Conservation (phyloP, 208 protist species). For the Tritrichomonas foetus region DNA sequence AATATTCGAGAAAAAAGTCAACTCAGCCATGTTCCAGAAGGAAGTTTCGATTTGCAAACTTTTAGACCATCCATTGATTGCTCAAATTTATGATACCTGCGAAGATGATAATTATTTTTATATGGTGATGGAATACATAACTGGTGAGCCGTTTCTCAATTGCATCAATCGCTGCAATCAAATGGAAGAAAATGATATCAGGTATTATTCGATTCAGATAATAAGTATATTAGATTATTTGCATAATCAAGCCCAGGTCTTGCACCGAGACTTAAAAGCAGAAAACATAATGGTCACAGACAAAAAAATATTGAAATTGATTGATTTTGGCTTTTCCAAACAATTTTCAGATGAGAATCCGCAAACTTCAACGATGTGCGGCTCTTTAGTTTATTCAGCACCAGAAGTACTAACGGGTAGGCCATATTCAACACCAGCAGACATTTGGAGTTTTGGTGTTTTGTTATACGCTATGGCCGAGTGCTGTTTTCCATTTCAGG, state of each 20-base stretch:
- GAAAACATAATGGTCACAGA: constrained; percentile 41
- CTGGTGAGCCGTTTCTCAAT: constrained; percentile 24
- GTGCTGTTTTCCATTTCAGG: background rate
- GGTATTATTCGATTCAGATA: constrained; percentile 21
- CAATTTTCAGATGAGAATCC: background rate
- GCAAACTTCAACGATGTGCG: constrained; percentile 30
- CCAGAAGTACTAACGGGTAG: constrained; percentile 44
- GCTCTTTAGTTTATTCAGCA: constrained; percentile 32
- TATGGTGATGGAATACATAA: constrained; percentile 38
- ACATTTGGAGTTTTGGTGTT: background rate
- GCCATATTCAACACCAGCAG: background rate
- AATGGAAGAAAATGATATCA: constrained; percentile 41
- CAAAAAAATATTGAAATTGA: constrained; percentile 31
- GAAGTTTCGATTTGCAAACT: background rate
- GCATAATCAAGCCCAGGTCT: background rate
- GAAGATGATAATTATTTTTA: background rate
- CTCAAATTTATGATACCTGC: background rate
- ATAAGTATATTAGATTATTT: constrained; percentile 32
- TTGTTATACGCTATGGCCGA: background rate
- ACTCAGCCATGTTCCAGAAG: background rate
- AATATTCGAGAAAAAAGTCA: background rate
- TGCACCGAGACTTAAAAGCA: constrained; percentile 45
- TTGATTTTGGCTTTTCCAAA: constrained; percentile 45
- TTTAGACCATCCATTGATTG: background rate
- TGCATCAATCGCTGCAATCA: background rate